Evolutionary conservation across 345 rosid species (phyloP), one percentile per base, ranked within the genome.

Genomic region (Crucihimalaya himalaica): DNA sequence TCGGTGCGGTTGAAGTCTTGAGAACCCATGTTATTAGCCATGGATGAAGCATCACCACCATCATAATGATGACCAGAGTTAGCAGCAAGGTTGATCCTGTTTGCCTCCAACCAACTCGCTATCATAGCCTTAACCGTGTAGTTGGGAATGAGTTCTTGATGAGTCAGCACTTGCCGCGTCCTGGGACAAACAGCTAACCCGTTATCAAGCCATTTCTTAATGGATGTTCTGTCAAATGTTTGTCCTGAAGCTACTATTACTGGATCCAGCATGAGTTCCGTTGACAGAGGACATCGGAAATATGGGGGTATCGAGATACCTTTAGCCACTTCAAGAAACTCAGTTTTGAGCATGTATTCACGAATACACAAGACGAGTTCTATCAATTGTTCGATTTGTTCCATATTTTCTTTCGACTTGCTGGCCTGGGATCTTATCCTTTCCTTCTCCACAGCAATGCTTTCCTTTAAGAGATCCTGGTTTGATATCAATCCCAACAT

Each of bases 181-280:
- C 83, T 89, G 7, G 98, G 98, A 83, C 98, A 94, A 80, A 89
- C 70, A n/a, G 60, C 83, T 73, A 94, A 77, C 63, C 96, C 93
- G 5, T 81, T 80, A 75, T 86, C 93, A 74, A 94, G 83, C 98
- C 97, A 94, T 68, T 82, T 91, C 83, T 87, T 93, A 63, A 94
- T 91, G 55, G 91, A 88, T 47, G 85, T 77, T 84, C 90, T 86
- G 78, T 94, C 98, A 74, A 85, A 94, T 60, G 98, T 94, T 84
- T 89, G 95, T 55, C 98, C 98, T 21, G 97, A 91, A 78, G 96
- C 93, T 74, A 94, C 87, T 50, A 89, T 91, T 70, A 94, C 97
- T 9, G 98, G 98, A 81, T 94, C 92, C 79, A 76, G 50, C 97
- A 94, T 94, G 77, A 91, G 96, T 65, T 91, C 95, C 69, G 88